Base-by-base conservation (phyloP, 345 rosid species). In the Kandelia obovata region DNA sequence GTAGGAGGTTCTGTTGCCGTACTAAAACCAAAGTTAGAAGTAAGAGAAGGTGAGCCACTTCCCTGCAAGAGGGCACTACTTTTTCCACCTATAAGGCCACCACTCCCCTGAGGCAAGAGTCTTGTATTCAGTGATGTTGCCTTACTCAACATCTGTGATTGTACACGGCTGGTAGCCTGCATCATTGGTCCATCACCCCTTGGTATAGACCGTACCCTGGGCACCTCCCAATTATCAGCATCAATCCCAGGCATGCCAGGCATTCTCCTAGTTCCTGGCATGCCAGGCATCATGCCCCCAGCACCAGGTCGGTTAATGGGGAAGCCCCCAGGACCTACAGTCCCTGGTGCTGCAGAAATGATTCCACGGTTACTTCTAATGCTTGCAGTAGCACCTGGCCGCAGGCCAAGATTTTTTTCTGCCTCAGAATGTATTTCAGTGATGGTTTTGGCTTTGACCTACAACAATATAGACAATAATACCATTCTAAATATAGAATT, bases 271-370 rank as follows among this genome's bases (percentile, higher is more conserved):
- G 83, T 63, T 66, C 98, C 95, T 0, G 95, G 98, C 96, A 88
- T 87, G 71, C 96, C 96, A 64, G 98, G 96, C 96, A 92, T 92
- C 96, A 90, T 77, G 56, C 98, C 96, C 5, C 98, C 98, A 2
- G 87, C 56, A 63, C 96, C 98, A 71, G 95, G 98, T 31, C 95
- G 85, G 26, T 71, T 73, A 27, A 82, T 83, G 28, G 92, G 89
- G 73, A 85, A 85, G 72, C 82, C 85, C 15, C 77, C 88, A 46
- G 92, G 79, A 27, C 86, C 81, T 61, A 82, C 79, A 65, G 67
- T 73, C 73, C 80, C 80, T 28, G 85, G 73, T 47, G 80, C 80
- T 17, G 79, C 82, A 73, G 85, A 69, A 63, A 71, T 73, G 74
- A 72, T n/a, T 28, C 71, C 80, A 39, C 90, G 80, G 20, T 77